These are phyloP conservation scores for Mycena albidolilacea DNA, from an alignment of 768 basidiomycete species.

Conservation along the genomic window DNA sequence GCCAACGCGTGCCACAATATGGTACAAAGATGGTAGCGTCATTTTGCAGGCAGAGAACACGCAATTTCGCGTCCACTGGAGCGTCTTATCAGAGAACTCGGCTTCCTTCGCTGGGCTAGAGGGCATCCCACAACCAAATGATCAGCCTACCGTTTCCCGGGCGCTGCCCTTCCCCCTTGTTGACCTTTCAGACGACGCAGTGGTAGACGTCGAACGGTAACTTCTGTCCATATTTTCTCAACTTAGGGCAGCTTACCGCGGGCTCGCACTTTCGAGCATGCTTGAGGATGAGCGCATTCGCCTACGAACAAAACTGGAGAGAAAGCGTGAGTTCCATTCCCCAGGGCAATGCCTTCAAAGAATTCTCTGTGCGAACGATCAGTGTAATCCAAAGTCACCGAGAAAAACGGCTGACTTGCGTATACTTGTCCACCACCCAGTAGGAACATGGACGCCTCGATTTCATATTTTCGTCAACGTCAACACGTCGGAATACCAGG, in stretches of 20 bases:
- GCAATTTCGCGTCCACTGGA: slow-evolving; percentile 10
- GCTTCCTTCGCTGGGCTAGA: not conserved
- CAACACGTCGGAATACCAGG: too few relatives aligned
- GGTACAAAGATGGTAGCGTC: not conserved
- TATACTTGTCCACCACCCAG: too few relatives aligned
- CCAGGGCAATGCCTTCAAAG: not conserved
- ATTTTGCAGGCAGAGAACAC: not conserved
- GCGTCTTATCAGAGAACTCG: not conserved
- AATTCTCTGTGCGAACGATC: not conserved
- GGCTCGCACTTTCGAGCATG: too few relatives aligned
- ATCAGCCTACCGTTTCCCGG: not conserved
- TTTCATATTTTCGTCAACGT: too few relatives aligned
- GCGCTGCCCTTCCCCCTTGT: not conserved
- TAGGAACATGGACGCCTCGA: too few relatives aligned
- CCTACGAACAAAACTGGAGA: not conserved
- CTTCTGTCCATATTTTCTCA: too few relatives aligned
- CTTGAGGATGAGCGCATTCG: too few relatives aligned
- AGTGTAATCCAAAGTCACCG: too few relatives aligned
- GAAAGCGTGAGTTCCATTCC: not conserved
- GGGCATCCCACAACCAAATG: not conserved
- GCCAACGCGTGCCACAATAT: not conserved
- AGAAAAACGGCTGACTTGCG: too few relatives aligned
- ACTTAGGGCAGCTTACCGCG: too few relatives aligned
- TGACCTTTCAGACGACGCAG: not conserved
- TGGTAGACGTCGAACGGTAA: not conserved